Base-by-base conservation (phyloP, 768 basidiomycete genomes). In the Pholiota molesta region DNA sequence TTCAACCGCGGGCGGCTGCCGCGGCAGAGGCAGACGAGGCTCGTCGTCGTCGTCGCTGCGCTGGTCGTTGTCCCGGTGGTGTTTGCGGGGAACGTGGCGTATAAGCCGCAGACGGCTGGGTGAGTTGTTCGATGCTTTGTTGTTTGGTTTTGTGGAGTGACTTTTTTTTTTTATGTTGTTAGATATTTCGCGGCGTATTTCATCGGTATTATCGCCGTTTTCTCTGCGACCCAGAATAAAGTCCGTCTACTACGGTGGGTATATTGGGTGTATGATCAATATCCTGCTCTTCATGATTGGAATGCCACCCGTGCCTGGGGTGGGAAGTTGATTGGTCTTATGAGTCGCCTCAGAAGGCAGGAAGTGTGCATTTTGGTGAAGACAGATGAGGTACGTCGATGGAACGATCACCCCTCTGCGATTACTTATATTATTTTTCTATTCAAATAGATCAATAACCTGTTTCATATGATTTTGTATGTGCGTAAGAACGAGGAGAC, bases 401-500 rank as follows among this genome's bases (percentile, higher is more conserved):
- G 19, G 28, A 44, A 23, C 23, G 14, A 47, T 8, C 16, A 11
- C 7, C 19, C 5, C 13, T 10, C 10, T 44, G 31, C 31, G 11
- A 33, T 40, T 31, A 23, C 3, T 39, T 1, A 16, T 29, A 26
- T 53, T 51, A 14, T 3, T 5, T 37, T 17, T 52, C 3, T 28
- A 21, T 28, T 28, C n/a, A 44, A n/a, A 53, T 47, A 92, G 91
- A 89, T 92, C 65, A 85, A 89, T 65, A 76, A 78, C 39, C 65
- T 92, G 3, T 84, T 90, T 61, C 81, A 83, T 55, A 86, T 87
- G 80, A 77, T 91, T 29, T 73, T 86, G 13, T 92, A 92, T 65
- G 87, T 90, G 2, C 74, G 77, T 44, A 76, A 79, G 59, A 91
- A 90, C 66, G 90, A 92, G 71, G 86, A 87, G 65, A 92, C 91